Evolutionary conservation across 495 filamentous ascomycete genomes (phyloP).

Genomic region (Jackrogersella minutella): DNA sequence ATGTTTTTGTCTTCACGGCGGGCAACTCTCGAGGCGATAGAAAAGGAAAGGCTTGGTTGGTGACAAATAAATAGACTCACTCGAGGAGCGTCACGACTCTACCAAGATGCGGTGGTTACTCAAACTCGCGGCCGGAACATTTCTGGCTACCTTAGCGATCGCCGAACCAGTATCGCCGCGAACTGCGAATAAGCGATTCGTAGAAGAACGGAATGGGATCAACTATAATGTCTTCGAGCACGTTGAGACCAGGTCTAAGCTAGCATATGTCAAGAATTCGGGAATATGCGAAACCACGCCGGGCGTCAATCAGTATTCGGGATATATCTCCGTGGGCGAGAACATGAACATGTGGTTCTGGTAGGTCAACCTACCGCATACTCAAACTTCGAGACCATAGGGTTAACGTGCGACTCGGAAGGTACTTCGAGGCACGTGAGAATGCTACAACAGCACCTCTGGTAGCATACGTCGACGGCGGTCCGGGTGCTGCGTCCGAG

Average conservation of each 20-base stretch:
- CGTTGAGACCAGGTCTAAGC: conserved; percentile 56
- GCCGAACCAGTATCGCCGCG: background rate
- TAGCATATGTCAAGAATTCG: conserved; percentile 65
- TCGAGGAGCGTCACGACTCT: background rate
- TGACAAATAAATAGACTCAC: background rate
- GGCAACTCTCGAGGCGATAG: background rate
- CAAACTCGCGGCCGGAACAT: conserved; percentile 4
- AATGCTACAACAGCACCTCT: conserved; percentile 60
- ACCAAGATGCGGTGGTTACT: conserved; percentile 15
- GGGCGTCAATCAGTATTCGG: conserved; percentile 64
- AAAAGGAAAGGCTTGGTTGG: background rate
- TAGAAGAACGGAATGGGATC: conserved; percentile 53
- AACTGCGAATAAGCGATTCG: conserved; percentile 52
- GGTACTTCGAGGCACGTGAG: conserved; percentile 63
- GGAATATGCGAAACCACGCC: conserved; percentile 64
- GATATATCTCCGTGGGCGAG: conserved; percentile 61
- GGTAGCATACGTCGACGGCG: conserved; percentile 65
- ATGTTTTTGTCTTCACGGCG: background rate
- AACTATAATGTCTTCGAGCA: conserved; percentile 62
- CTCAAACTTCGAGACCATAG: background rate
- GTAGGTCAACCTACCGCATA: conserved; percentile 1
- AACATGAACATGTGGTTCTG: conserved; percentile 61
- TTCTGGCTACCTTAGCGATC: conserved; percentile 5
- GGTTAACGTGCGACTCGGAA: background rate
- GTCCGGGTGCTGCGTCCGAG: conserved; percentile 66